Evolutionary conservation across 2,329 filamentous ascomycete species (phyloP).

Genomic region (Aspergillus sp.): DNA sequence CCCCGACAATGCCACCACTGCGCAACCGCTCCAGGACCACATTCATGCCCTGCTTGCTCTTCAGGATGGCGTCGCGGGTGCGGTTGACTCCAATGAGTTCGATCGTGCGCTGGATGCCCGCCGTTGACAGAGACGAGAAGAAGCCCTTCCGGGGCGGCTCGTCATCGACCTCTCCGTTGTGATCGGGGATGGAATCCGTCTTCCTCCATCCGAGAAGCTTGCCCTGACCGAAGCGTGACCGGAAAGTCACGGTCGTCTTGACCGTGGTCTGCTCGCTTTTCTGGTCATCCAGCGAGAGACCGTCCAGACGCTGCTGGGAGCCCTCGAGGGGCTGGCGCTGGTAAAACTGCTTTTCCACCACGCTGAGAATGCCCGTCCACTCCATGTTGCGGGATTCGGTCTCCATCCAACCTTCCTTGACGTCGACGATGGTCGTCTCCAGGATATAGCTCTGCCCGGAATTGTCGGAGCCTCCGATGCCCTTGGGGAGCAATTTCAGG

Average conservation of each 20-base stretch:
- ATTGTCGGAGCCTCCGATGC: conserved; percentile 57
- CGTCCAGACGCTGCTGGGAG: conserved; percentile 20
- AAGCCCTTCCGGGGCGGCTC: conserved; percentile 55
- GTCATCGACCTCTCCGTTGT: conserved; percentile 47
- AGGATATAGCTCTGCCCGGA: conserved; percentile 63
- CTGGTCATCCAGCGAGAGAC: conserved; percentile 37
- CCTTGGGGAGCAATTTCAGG: conserved; percentile 60
- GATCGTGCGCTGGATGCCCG: conserved; percentile 61
- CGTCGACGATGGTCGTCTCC: conserved; percentile 61
- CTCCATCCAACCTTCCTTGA: conserved; percentile 64
- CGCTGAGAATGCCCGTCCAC: conserved; percentile 64
- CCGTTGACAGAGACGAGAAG: conserved; percentile 59
- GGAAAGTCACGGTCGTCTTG: conserved; percentile 60
- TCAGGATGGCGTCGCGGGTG: conserved; percentile 59
- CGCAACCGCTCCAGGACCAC: conserved; percentile 64
- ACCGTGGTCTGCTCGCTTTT: conserved; percentile 54
- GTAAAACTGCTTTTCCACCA: conserved; percentile 61
- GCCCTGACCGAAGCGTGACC: conserved; percentile 60
- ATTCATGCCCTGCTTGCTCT: conserved; percentile 66
- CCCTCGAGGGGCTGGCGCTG: conserved; percentile 42
- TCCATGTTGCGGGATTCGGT: conserved; percentile 65
- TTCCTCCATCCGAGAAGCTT: conserved; percentile 48
- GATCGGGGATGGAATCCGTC: conserved; percentile 33
- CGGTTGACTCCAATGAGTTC: conserved; percentile 62
- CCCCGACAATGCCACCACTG: conserved; percentile 64